phyloP scores from a whole-genome alignment of 192 early-diverging fungal genomes.

The Gryganskiella cystojenkinii region DNA sequence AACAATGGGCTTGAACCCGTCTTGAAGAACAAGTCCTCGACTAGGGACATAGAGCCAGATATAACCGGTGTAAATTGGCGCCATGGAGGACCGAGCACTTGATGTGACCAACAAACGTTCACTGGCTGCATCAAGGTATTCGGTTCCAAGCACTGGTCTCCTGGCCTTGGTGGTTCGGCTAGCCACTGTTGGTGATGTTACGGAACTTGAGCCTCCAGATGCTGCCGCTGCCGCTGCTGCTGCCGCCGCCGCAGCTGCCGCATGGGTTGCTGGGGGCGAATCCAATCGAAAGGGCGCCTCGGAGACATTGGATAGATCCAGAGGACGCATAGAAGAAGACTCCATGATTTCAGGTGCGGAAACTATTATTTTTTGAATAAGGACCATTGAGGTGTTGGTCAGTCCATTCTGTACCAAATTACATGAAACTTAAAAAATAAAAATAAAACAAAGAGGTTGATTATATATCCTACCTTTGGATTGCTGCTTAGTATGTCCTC shows the following conservation, averaged over 20 bases:
- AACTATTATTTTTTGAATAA: not conserved
- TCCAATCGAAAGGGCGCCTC: conserved; percentile 27
- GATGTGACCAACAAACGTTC: conserved; percentile 35
- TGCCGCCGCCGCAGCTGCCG: no score
- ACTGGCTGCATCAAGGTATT: conserved; percentile 44
- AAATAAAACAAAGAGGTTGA: not conserved
- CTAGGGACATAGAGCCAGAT: conserved; percentile 41
- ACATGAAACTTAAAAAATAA: no score
- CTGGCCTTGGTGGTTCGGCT: not conserved
- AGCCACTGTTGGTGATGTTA: not conserved
- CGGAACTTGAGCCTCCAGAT: no score
- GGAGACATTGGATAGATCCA: conserved; percentile 33
- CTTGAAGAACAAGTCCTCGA: no score
- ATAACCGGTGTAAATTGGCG: conserved; percentile 39
- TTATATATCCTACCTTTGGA: conserved; percentile 16
- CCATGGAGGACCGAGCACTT: conserved; percentile 43
- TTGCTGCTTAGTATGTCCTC: not conserved
- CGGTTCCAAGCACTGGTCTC: conserved; percentile 42
- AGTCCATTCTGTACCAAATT: no score
- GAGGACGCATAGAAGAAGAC: not conserved
- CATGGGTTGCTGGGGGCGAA: conserved; percentile 12
- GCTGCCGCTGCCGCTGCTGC: no score
- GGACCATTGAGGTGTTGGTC: not conserved
- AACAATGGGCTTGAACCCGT: no score
- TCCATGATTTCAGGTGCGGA: not conserved